Evolutionary conservation across 495 filamentous ascomycete genomes (phyloP).

Genomic region (Pseudoneurospora amorphoporcata): DNA sequence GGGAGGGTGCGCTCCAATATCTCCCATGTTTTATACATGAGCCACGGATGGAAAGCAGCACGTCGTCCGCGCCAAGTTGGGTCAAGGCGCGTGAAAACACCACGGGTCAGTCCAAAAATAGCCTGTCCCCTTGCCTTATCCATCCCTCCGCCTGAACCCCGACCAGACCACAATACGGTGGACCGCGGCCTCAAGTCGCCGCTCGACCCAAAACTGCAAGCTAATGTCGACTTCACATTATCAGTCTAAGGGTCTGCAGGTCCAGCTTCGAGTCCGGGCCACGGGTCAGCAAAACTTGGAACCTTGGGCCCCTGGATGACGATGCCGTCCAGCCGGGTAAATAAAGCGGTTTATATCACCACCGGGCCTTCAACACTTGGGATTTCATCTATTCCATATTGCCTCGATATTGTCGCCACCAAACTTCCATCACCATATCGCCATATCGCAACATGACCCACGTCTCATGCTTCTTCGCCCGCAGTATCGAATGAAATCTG

Average conservation of each 20-base stretch:
- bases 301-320: background rate
- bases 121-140: background rate
- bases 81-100: slow-evolving; percentile 4
- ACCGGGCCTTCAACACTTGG: slow-evolving; percentile 12
- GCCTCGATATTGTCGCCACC: slow-evolving; percentile 24
- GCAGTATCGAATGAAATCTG: slow-evolving; percentile 2
- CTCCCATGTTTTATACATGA: slow-evolving; percentile 9
- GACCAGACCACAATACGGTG: slow-evolving; percentile 10
- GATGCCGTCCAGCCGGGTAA: slow-evolving; percentile 18
- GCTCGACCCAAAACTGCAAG: slow-evolving; percentile 12
- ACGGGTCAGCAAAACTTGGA: background rate
- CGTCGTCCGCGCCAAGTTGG: background rate
- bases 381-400: slow-evolving; percentile 30
- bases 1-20: background rate
- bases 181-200: slow-evolving; percentile 20
- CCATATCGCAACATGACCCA: slow-evolving; percentile 5
- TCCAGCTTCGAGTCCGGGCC: background rate
- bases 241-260: background rate
- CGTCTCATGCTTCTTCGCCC: slow-evolving; percentile 6
- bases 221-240: background rate
- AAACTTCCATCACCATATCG: slow-evolving; percentile 7
- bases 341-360: slow-evolving; percentile 22
- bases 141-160: background rate
- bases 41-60: slow-evolving; percentile 2
- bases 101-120: slow-evolving; percentile 23